phyloP scores from a whole-genome alignment of 257 asterid species.

The Euphrasia confusa region DNA sequence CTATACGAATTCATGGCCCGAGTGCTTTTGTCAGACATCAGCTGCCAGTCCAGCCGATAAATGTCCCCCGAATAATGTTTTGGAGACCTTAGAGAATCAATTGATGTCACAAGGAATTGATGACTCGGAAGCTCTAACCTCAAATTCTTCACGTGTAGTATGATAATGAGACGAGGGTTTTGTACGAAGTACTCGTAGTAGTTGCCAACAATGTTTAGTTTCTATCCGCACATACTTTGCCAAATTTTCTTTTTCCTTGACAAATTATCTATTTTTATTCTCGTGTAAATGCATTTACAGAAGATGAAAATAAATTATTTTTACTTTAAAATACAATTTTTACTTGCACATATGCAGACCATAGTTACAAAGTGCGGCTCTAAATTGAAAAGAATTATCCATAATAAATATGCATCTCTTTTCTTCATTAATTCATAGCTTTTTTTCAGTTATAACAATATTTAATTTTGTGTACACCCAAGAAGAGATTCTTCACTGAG shows the following conservation, averaged over 20 bases:
- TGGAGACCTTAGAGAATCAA: constrained; percentile 46
- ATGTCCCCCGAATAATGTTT: constrained; percentile 61
- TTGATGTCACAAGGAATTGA: constrained; percentile 30
- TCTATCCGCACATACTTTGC: constrained; percentile 19
- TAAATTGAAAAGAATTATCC: no score
- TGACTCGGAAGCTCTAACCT: constrained; percentile 28
- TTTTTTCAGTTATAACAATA: no score
- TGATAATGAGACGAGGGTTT: constrained; percentile 18
- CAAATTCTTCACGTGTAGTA: constrained; percentile 35
- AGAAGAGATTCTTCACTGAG: no score
- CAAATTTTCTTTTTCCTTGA: neutral
- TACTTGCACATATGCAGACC: no score
- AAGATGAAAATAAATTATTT: neutral
- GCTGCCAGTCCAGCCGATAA: constrained; percentile 60
- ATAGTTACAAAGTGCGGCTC: no score
- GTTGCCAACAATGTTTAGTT: constrained; percentile 16
- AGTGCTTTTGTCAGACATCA: constrained; percentile 80
- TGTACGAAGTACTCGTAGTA: neutral
- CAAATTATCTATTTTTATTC: constrained; percentile 25
- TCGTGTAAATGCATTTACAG: neutral
- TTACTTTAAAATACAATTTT: no score
- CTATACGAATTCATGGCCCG: constrained; percentile 95
- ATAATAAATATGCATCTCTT: no score
- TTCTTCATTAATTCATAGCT: no score
- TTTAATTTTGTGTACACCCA: no score